Conservation (phyloP, 1,284 basidiomycete species). For the Trichosporon sp. region DNA sequence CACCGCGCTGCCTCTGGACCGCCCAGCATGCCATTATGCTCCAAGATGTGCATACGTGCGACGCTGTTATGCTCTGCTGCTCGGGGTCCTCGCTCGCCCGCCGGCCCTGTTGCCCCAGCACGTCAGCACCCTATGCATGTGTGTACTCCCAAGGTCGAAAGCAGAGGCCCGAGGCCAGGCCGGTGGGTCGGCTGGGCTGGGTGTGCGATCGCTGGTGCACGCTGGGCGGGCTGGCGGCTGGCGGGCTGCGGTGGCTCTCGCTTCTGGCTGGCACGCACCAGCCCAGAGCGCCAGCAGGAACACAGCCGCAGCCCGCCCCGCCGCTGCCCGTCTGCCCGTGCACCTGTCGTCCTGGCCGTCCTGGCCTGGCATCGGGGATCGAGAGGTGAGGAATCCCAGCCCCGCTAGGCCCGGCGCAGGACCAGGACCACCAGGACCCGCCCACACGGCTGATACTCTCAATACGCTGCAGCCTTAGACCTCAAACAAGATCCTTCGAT, state of each 20-base stretch:
- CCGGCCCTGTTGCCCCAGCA: too few species aligned
- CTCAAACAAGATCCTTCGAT: not conserved
- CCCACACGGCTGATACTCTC: not conserved
- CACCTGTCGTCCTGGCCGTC: too few species aligned
- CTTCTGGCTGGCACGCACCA: not conserved
- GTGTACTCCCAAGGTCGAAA: not conserved
- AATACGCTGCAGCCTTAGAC: not conserved
- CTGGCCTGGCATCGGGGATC: too few species aligned
- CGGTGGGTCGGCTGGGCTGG: not conserved
- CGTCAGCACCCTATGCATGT: not conserved
- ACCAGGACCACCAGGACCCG: not conserved
- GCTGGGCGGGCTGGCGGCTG: not conserved
- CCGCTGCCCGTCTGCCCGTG: not conserved
- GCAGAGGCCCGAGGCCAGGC: not conserved
- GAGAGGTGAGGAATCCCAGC: not conserved
- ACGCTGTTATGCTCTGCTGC: not conserved
- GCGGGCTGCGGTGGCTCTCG: too few species aligned
- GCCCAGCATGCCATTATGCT: not conserved
- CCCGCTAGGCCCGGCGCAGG: not conserved
- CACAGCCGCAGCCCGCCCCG: not conserved
- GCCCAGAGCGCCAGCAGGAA: too few species aligned
- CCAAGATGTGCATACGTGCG: not conserved
- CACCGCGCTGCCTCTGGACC: not conserved
- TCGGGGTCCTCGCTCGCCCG: not conserved
- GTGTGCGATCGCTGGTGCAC: not conserved